Conservation (phyloP, 2,329 filamentous ascomycete genomes). For the Canariomyces notabilis region DNA sequence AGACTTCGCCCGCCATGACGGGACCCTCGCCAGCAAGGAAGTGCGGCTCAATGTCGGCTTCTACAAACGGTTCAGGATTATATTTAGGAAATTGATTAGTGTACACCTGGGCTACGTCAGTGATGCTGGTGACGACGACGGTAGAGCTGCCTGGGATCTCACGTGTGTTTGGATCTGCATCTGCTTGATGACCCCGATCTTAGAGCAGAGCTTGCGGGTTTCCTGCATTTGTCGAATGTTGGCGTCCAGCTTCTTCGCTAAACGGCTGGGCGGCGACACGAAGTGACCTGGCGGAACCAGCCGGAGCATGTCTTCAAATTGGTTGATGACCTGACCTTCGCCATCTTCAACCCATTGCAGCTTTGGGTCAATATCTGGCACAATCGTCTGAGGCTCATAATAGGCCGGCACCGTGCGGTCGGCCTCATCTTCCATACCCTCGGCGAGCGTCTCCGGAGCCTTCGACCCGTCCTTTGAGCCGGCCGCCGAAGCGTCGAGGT, state of each 20-base stretch:
- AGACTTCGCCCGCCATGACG: conserved; percentile 77
- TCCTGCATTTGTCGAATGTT: conserved; percentile 97
- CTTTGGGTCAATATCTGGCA: conserved; percentile 75
- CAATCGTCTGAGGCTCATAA: conserved; percentile 79
- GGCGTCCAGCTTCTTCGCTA: conserved; percentile 76
- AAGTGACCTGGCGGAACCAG: conserved; percentile 74
- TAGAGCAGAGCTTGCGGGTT: conserved; percentile 89
- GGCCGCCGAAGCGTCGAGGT: conserved; percentile 42
- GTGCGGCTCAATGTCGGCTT: conserved; percentile 81
- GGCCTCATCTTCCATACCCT: conserved; percentile 88
- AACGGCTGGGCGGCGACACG: conserved; percentile 63
- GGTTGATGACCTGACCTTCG: conserved; percentile 83
- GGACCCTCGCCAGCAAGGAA: conserved; percentile 86
- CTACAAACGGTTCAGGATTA: conserved; percentile 80
- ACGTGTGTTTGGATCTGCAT: conserved; percentile 98
- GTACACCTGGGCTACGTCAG: conserved; percentile 62
- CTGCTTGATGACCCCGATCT: conserved; percentile 97
- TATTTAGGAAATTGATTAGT: conserved; percentile 98
- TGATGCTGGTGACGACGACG: conserved; percentile 2
- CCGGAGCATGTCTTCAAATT: conserved; percentile 76
- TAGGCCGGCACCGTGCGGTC: conserved; percentile 88
- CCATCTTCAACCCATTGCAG: conserved; percentile 86
- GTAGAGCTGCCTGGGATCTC: conserved; percentile 29
- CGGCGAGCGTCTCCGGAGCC: conserved; percentile 72
- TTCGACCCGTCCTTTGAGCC: conserved; percentile 45